phyloP scores from a whole-genome alignment of 768 basidiomycete species.

The Podaxis pistillaris region DNA sequence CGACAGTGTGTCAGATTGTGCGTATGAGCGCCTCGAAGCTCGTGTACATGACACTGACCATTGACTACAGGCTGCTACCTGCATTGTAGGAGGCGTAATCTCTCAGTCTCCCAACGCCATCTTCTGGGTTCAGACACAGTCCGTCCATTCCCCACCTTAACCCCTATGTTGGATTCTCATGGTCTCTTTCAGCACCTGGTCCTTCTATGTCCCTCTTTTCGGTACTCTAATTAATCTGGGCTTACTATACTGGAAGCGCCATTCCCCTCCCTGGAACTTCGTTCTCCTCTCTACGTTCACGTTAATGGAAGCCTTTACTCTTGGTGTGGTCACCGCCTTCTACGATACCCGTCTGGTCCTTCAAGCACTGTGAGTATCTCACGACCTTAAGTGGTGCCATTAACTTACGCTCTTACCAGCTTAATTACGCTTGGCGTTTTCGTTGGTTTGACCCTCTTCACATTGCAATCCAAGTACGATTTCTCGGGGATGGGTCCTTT shows the following conservation, averaged over 20 bases:
- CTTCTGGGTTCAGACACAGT: conserved; percentile 73
- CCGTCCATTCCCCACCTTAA: conserved; percentile 24
- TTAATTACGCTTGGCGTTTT: conserved; percentile 92
- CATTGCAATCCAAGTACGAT: conserved; percentile 96
- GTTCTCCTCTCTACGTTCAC: conserved; percentile 87
- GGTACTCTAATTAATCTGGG: conserved; percentile 79
- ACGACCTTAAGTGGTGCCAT: not conserved
- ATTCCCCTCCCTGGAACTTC: conserved; percentile 86
- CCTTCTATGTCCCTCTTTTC: conserved; percentile 76
- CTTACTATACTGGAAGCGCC: conserved; percentile 89
- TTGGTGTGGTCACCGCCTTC: conserved; percentile 84
- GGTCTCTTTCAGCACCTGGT: conserved; percentile 56
- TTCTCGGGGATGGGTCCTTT: conserved; percentile 91
- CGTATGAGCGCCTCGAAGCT: conserved; percentile 17
- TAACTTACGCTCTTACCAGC: conserved; percentile 30
- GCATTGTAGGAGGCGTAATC: conserved; percentile 70
- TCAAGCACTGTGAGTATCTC: conserved; percentile 71
- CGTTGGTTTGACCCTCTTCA: conserved; percentile 91
- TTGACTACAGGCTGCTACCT: conserved; percentile 61
- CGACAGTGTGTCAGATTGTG: conserved; percentile 72
- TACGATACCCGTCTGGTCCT: conserved; percentile 72
- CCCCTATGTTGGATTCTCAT: not conserved
- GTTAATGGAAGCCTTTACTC: conserved; percentile 82
- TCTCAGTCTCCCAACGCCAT: conserved; percentile 61
- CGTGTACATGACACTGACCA: not conserved